A percentile compares a stretch with the other conserved stretches of the same genome.
Conservation (phyloP, 139 green algal genomes). For the Coelastrella sp. region DNA sequence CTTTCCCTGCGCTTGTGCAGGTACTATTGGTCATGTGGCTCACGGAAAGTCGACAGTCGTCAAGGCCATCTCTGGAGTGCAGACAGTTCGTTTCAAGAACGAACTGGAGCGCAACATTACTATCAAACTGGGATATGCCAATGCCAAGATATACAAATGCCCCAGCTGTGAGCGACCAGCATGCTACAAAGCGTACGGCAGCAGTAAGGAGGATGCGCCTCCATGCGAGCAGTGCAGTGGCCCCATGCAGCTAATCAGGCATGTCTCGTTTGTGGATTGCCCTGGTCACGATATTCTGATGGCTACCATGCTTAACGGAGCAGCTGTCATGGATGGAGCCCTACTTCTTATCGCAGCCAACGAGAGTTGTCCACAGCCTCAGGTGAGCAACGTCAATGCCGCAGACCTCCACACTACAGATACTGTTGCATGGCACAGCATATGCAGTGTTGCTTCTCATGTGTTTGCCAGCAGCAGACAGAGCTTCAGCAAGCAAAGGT, state of each 20-base stretch:
- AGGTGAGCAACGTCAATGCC: constrained; percentile 58
- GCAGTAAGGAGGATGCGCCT: constrained; percentile 77
- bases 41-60: constrained; percentile 99
- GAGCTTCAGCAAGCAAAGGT: too few relatives aligned
- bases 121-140: constrained; percentile 97
- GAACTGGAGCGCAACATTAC: constrained; percentile 99
- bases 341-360: constrained; percentile 99
- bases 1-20: constrained; percentile 57
- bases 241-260: constrained; percentile 93
- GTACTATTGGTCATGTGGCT: constrained; percentile 99
- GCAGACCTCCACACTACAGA: background rate
- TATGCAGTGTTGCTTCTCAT: too few relatives aligned
- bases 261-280: constrained; percentile 99
- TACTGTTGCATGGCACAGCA: too few relatives aligned
- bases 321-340: constrained; percentile 99
- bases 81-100: constrained; percentile 99
- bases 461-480: too few relatives aligned
- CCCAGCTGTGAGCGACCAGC: constrained; percentile 85
- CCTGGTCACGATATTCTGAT: constrained; percentile 99
- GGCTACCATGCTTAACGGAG: constrained; percentile 99
- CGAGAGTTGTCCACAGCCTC: constrained; percentile 98
- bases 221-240: constrained; percentile 68
- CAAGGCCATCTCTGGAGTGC: constrained; percentile 99
- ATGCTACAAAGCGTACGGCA: constrained; percentile 91
- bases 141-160: constrained; percentile 99